phyloP scores from a whole-genome alignment of 164 flowering plant genomes.

The Magnolia officinalis region DNA sequence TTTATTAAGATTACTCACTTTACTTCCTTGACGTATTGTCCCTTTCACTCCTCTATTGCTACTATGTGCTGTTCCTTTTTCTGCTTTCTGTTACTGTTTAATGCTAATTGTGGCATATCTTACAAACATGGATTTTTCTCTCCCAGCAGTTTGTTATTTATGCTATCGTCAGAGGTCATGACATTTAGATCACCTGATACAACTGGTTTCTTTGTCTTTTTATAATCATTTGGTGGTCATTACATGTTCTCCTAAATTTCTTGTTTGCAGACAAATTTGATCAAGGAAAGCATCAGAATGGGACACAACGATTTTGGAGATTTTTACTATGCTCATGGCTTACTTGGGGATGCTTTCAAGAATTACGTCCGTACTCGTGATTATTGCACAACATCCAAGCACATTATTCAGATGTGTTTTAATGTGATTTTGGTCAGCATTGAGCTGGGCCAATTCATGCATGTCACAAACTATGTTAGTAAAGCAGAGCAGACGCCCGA shows the following conservation, averaged over 20 bases:
- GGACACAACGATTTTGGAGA: constrained; percentile 98
- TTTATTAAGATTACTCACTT: neutral
- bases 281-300: constrained; percentile 98
- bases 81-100: neutral
- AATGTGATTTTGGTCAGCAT: constrained; percentile 90
- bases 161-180: neutral
- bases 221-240: neutral
- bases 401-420: constrained; percentile 84
- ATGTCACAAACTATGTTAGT: constrained; percentile 81
- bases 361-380: constrained; percentile 89
- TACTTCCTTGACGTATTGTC: neutral
- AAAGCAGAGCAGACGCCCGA: constrained; percentile 85
- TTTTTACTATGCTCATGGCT: constrained; percentile 81
- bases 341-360: constrained; percentile 85
- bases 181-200: neutral
- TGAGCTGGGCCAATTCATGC: constrained; percentile 94
- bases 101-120: neutral
- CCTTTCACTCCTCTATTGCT: neutral
- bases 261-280: constrained; percentile 77
- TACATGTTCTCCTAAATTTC: too few relatives aligned
- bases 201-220: neutral
- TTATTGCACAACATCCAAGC: constrained; percentile 95
- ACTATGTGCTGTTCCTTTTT: neutral
- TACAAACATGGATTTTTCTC: neutral
- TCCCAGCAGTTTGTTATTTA: neutral